phyloP scores from a whole-genome alignment of 352 stramenopile species.

The Phytophthora pistaciae region DNA sequence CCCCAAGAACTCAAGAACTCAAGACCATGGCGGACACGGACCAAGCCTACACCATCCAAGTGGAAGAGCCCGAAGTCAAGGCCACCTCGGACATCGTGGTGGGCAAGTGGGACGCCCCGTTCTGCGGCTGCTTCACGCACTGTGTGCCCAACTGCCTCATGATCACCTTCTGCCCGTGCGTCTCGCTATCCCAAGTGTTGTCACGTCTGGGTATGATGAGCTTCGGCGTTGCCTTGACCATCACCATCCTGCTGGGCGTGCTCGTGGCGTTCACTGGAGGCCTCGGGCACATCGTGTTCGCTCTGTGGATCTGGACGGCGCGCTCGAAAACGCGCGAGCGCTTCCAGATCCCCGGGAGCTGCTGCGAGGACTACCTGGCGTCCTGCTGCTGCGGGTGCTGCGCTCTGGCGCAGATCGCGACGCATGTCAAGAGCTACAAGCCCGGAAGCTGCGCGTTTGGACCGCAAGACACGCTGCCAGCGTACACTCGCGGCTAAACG shows the following conservation, averaged over 20 bases:
- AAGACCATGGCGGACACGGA: slow-evolving; percentile 18
- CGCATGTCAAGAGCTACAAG: slow-evolving; percentile 59
- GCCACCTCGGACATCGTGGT: slow-evolving; percentile 28
- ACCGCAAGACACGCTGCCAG: slow-evolving; percentile 33
- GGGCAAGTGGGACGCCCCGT: slow-evolving; percentile 16
- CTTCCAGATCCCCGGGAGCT: slow-evolving; percentile 26
- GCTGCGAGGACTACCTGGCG: slow-evolving; percentile 21
- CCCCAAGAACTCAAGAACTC: not conserved
- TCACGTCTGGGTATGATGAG: slow-evolving; percentile 15
- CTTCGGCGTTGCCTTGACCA: not conserved
- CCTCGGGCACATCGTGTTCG: slow-evolving; percentile 12
- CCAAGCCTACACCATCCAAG: slow-evolving; percentile 20
- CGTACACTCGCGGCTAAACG: slow-evolving; percentile 14
- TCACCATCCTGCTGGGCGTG: slow-evolving; percentile 16
- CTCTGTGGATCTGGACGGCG: slow-evolving; percentile 24
- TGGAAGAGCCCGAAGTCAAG: slow-evolving; percentile 20
- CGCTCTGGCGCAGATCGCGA: slow-evolving; percentile 51
- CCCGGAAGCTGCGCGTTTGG: slow-evolving; percentile 47
- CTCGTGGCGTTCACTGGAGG: slow-evolving; percentile 23
- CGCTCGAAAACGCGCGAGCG: slow-evolving; percentile 10
- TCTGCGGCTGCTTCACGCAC: slow-evolving; percentile 40
- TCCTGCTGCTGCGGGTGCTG: slow-evolving; percentile 39
- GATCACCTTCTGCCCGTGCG: slow-evolving; percentile 41
- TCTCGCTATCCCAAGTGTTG: slow-evolving; percentile 27
- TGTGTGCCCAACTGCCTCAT: slow-evolving; percentile 52